phyloP scores from a whole-genome alignment of 768 basidiomycete species.

The Pleurotus ostreatus region DNA sequence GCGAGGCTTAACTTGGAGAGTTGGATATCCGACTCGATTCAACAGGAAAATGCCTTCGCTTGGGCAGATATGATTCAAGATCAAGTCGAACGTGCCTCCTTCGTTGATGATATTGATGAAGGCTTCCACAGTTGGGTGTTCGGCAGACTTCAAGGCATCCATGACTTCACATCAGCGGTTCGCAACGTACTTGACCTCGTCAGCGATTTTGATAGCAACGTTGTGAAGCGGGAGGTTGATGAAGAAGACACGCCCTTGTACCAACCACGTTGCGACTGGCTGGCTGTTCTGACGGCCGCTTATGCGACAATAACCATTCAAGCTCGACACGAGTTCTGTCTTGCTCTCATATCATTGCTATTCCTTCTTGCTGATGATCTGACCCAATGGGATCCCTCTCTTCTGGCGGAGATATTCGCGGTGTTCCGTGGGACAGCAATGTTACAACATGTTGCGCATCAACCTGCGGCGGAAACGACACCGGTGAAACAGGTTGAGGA shows the following conservation, averaged over 20 bases:
- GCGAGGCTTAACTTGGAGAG: conserved; percentile 54
- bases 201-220: conserved; percentile 63
- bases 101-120: conserved; percentile 56
- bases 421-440: conserved; percentile 77
- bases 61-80: conserved; percentile 73
- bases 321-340: conserved; percentile 72
- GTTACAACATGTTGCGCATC: conserved; percentile 56
- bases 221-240: conserved; percentile 69
- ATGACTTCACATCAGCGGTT: conserved; percentile 52
- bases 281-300: conserved; percentile 53
- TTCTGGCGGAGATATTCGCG: conserved; percentile 72
- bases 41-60: conserved; percentile 76
- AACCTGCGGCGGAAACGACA: conserved; percentile 42
- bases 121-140: conserved; percentile 57
- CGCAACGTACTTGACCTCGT: conserved; percentile 64
- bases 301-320: conserved; percentile 62
- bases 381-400: conserved; percentile 56
- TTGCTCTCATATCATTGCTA: conserved; percentile 60
- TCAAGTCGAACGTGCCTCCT: conserved; percentile 48
- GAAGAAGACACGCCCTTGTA: conserved; percentile 42
- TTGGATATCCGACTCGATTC: conserved; percentile 58
- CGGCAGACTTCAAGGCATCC: conserved; percentile 52
- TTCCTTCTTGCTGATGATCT: conserved; percentile 69
- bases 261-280: conserved; percentile 59
- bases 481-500: conserved; percentile 15